A percentile compares a stretch with the other conserved stretches of the same genome.
These are phyloP conservation scores for Podospora appendiculata DNA, from an alignment of 495 filamentous ascomycete species.

Conservation along the genomic window DNA sequence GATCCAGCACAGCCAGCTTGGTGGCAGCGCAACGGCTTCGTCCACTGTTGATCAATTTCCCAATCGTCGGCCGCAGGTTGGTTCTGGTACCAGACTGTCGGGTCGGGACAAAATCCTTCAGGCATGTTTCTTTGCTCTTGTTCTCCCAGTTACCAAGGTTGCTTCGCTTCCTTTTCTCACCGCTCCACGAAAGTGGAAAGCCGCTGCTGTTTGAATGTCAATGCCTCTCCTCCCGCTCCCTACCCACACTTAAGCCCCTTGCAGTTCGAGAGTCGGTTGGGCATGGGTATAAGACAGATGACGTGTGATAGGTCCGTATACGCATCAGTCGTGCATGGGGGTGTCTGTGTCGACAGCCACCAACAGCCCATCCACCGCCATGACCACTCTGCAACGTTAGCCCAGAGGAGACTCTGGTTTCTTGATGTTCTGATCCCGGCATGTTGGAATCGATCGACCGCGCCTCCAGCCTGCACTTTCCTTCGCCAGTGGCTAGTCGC, in stretches of 20 bases:
- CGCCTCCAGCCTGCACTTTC: neutral
- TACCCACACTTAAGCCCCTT: neutral
- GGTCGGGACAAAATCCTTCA: conserved; percentile 7
- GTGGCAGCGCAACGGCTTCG: neutral
- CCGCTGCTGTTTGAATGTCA: neutral
- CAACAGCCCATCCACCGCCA: neutral
- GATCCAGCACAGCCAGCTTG: neutral
- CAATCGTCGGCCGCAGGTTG: conserved; percentile 2
- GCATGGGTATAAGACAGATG: neutral
- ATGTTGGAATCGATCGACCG: neutral
- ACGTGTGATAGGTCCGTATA: too few relatives aligned
- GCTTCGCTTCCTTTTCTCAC: neutral
- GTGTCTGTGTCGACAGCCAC: neutral
- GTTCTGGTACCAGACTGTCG: conserved; percentile 24
- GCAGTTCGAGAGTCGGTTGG: neutral
- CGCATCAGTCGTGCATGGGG: too few relatives aligned
- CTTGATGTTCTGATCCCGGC: neutral
- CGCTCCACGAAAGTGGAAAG: neutral
- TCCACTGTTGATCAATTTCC: neutral
- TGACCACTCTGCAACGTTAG: neutral
- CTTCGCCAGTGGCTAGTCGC: too few relatives aligned
- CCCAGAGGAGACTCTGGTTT: neutral
- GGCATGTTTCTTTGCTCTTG: neutral
- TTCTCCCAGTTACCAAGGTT: too few relatives aligned
- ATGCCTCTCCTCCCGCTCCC: neutral